Conservation (phyloP, 305 asterid species). For the Rubia occidens region DNA sequence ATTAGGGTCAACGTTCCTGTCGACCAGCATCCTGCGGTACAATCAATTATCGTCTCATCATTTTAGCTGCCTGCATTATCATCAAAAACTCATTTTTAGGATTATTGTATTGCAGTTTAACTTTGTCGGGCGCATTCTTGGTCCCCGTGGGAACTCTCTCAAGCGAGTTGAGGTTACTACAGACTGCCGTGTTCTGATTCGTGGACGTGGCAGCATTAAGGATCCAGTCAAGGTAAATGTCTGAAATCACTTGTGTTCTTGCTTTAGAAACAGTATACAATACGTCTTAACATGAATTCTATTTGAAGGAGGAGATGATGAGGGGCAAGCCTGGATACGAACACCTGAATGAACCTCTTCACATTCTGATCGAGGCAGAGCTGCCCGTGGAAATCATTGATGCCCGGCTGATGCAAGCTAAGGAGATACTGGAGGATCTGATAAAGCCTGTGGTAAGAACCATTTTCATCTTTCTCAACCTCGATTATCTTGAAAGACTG, state of each 20-base stretch:
- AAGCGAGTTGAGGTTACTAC: conserved; percentile 94
- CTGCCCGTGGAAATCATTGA: conserved; percentile 91
- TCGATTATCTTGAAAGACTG: not conserved
- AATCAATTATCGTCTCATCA: conserved; percentile 12
- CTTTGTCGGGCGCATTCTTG: conserved; percentile 98
- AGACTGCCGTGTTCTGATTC: conserved; percentile 88
- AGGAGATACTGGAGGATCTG: conserved; percentile 80
- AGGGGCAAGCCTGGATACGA: conserved; percentile 97
- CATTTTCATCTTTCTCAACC: conserved; percentile 3
- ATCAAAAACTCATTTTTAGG: conserved; percentile 1
- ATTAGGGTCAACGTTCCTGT: conserved; percentile 94
- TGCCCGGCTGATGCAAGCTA: conserved; percentile 86
- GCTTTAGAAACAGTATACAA: too few relatives aligned
- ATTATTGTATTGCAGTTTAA: conserved; percentile 55
- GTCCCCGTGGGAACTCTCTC: conserved; percentile 98
- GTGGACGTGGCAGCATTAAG: conserved; percentile 97
- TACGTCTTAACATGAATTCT: not conserved
- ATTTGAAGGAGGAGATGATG: conserved; percentile 91
- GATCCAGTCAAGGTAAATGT: conserved; percentile 73
- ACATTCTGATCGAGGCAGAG: conserved; percentile 87
- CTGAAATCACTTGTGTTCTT: not conserved
- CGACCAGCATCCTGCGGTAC: conserved; percentile 81
- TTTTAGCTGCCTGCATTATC: conserved; percentile 8
- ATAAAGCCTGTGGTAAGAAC: conserved; percentile 81
- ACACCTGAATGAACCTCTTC: conserved; percentile 95